Conservation (phyloP, 345 rosid genomes). For the Raphanus raphanistrum region DNA sequence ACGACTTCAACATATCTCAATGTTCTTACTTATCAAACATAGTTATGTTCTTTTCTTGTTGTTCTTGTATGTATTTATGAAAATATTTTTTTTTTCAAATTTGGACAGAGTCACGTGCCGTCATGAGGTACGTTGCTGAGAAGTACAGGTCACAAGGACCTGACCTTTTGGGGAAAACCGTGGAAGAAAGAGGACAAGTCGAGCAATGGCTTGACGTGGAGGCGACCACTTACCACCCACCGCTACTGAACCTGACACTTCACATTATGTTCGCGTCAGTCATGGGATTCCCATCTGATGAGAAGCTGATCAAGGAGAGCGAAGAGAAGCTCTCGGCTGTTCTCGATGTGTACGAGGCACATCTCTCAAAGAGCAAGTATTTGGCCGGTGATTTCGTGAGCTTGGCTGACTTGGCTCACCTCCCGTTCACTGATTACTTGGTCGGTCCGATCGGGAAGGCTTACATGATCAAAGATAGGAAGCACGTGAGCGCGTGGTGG, state of each 20-base stretch:
- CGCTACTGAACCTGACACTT: conserved; percentile 39
- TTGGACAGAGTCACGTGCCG: conserved; percentile 65
- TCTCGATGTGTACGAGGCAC: conserved; percentile 62
- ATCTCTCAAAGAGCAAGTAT: conserved; percentile 62
- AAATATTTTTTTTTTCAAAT: neutral
- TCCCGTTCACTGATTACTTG: conserved; percentile 60
- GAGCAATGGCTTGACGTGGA: conserved; percentile 77
- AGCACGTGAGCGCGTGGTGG: conserved; percentile 69
- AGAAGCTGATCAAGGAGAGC: conserved; percentile 50
- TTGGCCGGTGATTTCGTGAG: conserved; percentile 68
- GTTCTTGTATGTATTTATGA: neutral
- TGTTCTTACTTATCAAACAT: no score
- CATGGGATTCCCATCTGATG: conserved; percentile 49
- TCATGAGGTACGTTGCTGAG: conserved; percentile 66
- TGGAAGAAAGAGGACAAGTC: conserved; percentile 50
- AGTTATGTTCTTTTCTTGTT: neutral
- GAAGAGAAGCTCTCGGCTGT: conserved; percentile 59
- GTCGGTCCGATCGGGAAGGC: conserved; percentile 54
- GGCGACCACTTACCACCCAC: conserved; percentile 57
- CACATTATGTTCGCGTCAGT: conserved; percentile 49
- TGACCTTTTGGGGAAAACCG: conserved; percentile 39
- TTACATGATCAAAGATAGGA: conserved; percentile 57
- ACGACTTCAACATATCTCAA: neutral
- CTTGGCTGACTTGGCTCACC: conserved; percentile 69
- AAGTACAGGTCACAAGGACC: conserved; percentile 55